A percentile compares a stretch with the other conserved stretches of the same genome.
Conservation (phyloP, 805 yeast species). For the Spathaspora girioi region DNA sequence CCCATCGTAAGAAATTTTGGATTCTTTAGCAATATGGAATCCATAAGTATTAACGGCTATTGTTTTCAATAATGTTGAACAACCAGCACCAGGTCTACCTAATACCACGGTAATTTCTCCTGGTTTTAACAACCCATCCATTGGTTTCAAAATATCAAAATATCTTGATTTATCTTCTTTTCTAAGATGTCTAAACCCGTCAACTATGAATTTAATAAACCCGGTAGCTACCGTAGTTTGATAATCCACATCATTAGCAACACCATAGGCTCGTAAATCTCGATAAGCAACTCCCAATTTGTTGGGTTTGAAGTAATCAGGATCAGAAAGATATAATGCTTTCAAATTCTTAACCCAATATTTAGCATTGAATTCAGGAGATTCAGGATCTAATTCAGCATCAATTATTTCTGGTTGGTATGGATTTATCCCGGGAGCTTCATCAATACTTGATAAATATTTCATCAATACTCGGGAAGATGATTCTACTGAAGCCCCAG, state of each 20-base stretch:
- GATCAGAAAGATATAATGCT: constrained; percentile 49
- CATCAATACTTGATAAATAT: constrained; percentile 48
- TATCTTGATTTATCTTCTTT: constrained; percentile 21
- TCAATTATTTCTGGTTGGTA: constrained; percentile 16
- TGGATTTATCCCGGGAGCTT: constrained; percentile 48
- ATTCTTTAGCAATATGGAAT: constrained; percentile 29
- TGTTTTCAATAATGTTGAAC: constrained; percentile 38
- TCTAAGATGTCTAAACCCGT: constrained; percentile 13
- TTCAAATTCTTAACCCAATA: constrained; percentile 68
- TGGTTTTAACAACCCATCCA: constrained; percentile 34
- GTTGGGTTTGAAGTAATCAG: constrained; percentile 61
- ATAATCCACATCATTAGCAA: constrained; percentile 65
- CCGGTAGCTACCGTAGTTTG: constrained; percentile 55
- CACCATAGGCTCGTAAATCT: constrained; percentile 58
- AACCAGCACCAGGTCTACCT: constrained; percentile 42
- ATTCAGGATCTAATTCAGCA: constrained; percentile 45
- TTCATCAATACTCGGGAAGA: constrained; percentile 20
- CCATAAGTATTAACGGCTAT: constrained; percentile 37
- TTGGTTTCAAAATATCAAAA: constrained; percentile 30
- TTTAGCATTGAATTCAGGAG: constrained; percentile 55
- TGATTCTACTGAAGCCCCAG: constrained; percentile 16
- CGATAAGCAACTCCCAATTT: constrained; percentile 58
- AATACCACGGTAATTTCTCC: constrained; percentile 40
- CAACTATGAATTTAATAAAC: constrained; percentile 20
- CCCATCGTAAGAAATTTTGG: constrained; percentile 33